Conservation (phyloP, 495 filamentous ascomycete species). For the Aspergillus sclerotiicarbonarius region DNA sequence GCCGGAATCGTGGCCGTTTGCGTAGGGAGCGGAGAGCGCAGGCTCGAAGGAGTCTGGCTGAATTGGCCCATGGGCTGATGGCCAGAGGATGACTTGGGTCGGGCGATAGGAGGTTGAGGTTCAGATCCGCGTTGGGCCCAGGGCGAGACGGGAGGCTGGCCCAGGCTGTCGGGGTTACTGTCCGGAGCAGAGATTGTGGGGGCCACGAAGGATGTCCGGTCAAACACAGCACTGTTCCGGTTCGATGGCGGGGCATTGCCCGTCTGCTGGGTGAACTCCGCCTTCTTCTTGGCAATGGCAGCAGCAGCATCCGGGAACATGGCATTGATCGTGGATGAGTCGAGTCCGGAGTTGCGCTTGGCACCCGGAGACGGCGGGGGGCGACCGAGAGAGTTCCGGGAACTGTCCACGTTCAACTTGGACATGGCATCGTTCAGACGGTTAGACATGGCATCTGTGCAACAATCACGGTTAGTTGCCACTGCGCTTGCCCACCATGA, state of each 20-base stretch:
- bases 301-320: slow-evolving; percentile 99
- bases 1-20: slow-evolving; percentile 81
- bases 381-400: slow-evolving; percentile 79
- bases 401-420: slow-evolving; percentile 81
- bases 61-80: slow-evolving; percentile 97
- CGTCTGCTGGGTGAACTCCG: slow-evolving; percentile 91
- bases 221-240: slow-evolving; percentile 83
- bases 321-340: slow-evolving; percentile 90
- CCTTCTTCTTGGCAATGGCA: slow-evolving; percentile 95
- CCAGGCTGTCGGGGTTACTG: slow-evolving; percentile 50
- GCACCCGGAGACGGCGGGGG: slow-evolving; percentile 74
- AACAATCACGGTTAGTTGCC: slow-evolving; percentile 3
- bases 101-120: slow-evolving; percentile 55
- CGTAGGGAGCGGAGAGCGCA: slow-evolving; percentile 76
- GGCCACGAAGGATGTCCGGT: slow-evolving; percentile 73
- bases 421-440: slow-evolving; percentile 96
- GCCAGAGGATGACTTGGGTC: slow-evolving; percentile 87
- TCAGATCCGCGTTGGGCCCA: slow-evolving; percentile 63
- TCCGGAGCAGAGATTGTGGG: slow-evolving; percentile 74
- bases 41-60: slow-evolving; percentile 74
- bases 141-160: slow-evolving; percentile 68
- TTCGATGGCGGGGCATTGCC: slow-evolving; percentile 88
- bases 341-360: slow-evolving; percentile 89
- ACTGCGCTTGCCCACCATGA: neutral
- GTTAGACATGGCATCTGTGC: slow-evolving; percentile 91